Evolutionary conservation across 345 rosid genomes (phyloP).

Genomic region (Populus tremula): DNA sequence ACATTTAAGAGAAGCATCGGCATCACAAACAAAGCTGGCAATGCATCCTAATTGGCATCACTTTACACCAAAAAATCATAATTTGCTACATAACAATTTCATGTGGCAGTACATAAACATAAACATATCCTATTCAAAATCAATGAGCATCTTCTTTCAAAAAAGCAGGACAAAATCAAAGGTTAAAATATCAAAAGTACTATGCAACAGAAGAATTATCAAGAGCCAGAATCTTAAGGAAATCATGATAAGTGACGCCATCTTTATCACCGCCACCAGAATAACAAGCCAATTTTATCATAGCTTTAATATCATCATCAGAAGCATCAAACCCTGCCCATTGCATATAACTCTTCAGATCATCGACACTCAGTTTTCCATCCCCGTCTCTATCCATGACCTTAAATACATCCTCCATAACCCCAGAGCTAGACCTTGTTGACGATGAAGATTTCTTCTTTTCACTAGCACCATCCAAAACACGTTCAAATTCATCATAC

Average conservation of each 20-base stretch:
- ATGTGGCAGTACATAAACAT: neutral
- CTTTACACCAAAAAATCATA: neutral
- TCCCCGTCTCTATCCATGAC: conserved; percentile 87
- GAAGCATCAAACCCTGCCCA: conserved; percentile 54
- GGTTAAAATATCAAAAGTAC: neutral
- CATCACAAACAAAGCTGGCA: neutral
- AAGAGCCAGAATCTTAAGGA: conserved; percentile 54
- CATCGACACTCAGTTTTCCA: conserved; percentile 61
- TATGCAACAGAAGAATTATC: conserved; percentile 3
- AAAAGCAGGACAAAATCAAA: neutral
- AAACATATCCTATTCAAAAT: neutral
- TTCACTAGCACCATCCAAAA: neutral
- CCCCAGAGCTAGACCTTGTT: neutral
- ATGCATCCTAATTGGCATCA: neutral
- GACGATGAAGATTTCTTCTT: neutral
- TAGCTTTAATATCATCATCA: conserved; percentile 65
- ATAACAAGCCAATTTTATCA: conserved; percentile 63
- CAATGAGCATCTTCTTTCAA: neutral
- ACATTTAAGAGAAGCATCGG: neutral
- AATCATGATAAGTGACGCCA: conserved; percentile 54
- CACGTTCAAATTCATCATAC: conserved; percentile 75
- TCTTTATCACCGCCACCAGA: conserved; percentile 47
- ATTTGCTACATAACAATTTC: neutral
- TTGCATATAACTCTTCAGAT: conserved; percentile 64
- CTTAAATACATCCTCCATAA: conserved; percentile 54